Percentiles rank a stretch among this genome's conserved stretches.
Evolutionary conservation across 2,329 filamentous ascomycete genomes (phyloP).

Genomic region (Paraphoma chrysanthemicola): DNA sequence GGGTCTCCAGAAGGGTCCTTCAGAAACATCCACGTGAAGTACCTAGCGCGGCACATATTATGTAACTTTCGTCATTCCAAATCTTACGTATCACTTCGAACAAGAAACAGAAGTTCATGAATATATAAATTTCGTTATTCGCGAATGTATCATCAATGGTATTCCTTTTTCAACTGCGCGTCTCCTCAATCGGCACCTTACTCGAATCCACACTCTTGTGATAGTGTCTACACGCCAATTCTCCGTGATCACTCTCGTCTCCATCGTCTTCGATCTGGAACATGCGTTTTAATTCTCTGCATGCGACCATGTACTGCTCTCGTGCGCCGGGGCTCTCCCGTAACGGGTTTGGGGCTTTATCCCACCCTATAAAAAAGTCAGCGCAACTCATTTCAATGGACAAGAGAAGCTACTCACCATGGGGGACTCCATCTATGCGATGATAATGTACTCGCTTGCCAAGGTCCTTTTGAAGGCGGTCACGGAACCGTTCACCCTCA

Average conservation of each 20-base stretch:
- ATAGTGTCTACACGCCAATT: constrained; percentile 13
- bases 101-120: not conserved
- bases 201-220: constrained; percentile 16
- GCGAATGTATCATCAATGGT: not conserved
- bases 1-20: no score
- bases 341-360: constrained; percentile 69
- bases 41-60: no score
- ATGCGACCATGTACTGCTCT: constrained; percentile 63
- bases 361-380: constrained; percentile 61
- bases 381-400: not conserved
- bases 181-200: not conserved
- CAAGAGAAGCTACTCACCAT: no score
- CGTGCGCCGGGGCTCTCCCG: constrained; percentile 60
- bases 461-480: constrained; percentile 60
- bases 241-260: constrained; percentile 12
- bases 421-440: constrained; percentile 44
- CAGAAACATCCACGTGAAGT: no score
- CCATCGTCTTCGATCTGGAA: constrained; percentile 42
- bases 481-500: constrained; percentile 67
- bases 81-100: no score
- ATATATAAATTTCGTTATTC: not conserved
- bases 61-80: no score
- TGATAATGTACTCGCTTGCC: constrained; percentile 65
- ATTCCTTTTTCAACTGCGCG: not conserved
- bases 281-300: constrained; percentile 58